A percentile compares a stretch with the other conserved stretches of the same genome.
Evolutionary conservation across 768 basidiomycete genomes (phyloP).

Genomic region (Brasilioporus rufonigricans): DNA sequence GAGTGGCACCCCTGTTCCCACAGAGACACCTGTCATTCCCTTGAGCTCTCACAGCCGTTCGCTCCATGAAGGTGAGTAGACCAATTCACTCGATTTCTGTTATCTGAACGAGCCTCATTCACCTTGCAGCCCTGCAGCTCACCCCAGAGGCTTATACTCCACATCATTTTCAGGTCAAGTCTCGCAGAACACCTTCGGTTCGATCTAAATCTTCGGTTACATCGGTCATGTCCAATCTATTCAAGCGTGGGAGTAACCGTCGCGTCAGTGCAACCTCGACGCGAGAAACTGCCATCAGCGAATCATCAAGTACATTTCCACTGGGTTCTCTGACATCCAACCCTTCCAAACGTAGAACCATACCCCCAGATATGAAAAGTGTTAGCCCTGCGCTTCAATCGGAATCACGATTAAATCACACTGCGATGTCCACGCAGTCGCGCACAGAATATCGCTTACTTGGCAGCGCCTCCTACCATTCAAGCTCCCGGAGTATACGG

Average conservation of each 20-base stretch:
- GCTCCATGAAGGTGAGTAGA: slow-evolving; percentile 13
- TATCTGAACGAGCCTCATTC: slow-evolving; percentile 1
- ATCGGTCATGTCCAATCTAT: slow-evolving; percentile 49
- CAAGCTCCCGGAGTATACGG: slow-evolving; percentile 44
- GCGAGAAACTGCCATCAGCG: slow-evolving; percentile 39
- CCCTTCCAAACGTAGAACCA: slow-evolving; percentile 44
- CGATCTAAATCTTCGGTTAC: slow-evolving; percentile 51
- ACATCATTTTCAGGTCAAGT: slow-evolving; percentile 31
- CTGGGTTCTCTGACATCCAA: slow-evolving; percentile 29
- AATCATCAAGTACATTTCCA: slow-evolving; percentile 45
- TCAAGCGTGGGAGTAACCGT: slow-evolving; percentile 46
- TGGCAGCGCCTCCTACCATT: slow-evolving; percentile 35
- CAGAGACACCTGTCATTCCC: slow-evolving; percentile 63
- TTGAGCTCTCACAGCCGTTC: slow-evolving; percentile 37
- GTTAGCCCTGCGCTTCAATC: slow-evolving; percentile 16
- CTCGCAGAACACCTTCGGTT: slow-evolving; percentile 49
- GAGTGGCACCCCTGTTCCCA: slow-evolving; percentile 52
- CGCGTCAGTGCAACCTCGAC: slow-evolving; percentile 35
- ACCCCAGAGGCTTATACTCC: slow-evolving; percentile 21
- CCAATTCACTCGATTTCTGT: neutral
- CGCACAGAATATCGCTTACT: slow-evolving; percentile 25
- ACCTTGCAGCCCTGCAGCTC: slow-evolving; percentile 16
- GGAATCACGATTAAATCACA: slow-evolving; percentile 40
- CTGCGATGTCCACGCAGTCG: slow-evolving; percentile 45
- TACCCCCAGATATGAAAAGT: slow-evolving; percentile 41